Evolutionary conservation across 495 filamentous ascomycete genomes (phyloP), one percentile per base, ranked within the genome.

Genomic region (Penicillium egyptiacum): DNA sequence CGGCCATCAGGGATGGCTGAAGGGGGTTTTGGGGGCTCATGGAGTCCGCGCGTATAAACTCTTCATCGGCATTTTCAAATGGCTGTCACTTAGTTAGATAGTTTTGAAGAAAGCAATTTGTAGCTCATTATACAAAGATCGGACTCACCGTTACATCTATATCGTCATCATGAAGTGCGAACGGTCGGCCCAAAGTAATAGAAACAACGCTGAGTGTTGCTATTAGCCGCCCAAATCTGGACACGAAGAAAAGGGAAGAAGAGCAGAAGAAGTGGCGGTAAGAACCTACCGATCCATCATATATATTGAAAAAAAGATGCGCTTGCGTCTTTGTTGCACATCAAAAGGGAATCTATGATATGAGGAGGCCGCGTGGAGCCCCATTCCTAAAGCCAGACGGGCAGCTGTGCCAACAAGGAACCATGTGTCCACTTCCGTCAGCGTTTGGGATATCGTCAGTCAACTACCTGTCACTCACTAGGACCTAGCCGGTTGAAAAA

Each of bases 401-500:
- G 68, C 70, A 3, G 70, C 70, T 2, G 69, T 58, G 0, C 70
- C 70, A 1, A 73, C 64, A 25, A 73, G 31, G 41, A 71, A 71
- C 66, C 68, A 73, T 3, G 70, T 73, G 54, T 73, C 70, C 71
- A 14, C 41, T 20, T 42, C 40, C 8, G 9, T 11, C 3, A 8
- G 10, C 22, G 35, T 41, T 45, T 35, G 22, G 26, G 19, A 17
- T 30, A 26, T 50, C 3, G 2, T 41, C 16, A 40, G 16, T 33
- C 1, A 30, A 54, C 33, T 5, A 0, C 14, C 20, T 8, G 44
- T 22, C 9, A 69, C 64, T 23, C 64, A 75, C 73, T 76, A n/a
- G 73, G 73, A 44, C 73, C 73, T 35, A 72, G 60, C 20, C 72
- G 66, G 28, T 75, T 76, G 53, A 76, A 76, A 41, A 76, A 76